Percentiles rank a stretch among this genome's conserved stretches.
Evolutionary conservation across 345 rosid genomes (phyloP).

Genomic region (Salix dunnii): DNA sequence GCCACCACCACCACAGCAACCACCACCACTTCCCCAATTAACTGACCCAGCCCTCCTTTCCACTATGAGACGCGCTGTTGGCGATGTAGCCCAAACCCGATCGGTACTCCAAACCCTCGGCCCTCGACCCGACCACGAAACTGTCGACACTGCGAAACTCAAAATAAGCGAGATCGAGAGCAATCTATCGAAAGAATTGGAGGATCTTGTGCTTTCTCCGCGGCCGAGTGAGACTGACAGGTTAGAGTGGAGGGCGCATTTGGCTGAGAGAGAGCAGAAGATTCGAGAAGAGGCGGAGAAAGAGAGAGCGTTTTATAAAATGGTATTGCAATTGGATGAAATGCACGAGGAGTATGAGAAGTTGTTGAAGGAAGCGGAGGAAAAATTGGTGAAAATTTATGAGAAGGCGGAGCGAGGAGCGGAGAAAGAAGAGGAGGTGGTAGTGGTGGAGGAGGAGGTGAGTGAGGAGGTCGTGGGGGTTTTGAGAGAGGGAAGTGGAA

Average conservation of each 20-base stretch:
- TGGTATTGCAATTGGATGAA: slow-evolving; percentile 68
- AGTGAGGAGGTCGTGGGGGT: slow-evolving; percentile 59
- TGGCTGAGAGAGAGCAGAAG: slow-evolving; percentile 57
- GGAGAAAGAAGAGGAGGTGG: slow-evolving; percentile 20
- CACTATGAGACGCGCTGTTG: slow-evolving; percentile 66
- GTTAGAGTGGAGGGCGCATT: slow-evolving; percentile 48
- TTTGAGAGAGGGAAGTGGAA: slow-evolving; percentile 51
- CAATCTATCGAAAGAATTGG: slow-evolving; percentile 56
- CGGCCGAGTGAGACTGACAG: slow-evolving; percentile 51
- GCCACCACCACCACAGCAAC: slow-evolving; percentile 25
- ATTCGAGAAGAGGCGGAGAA: slow-evolving; percentile 53
- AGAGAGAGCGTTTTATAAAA: slow-evolving; percentile 44
- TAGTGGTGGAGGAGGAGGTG: slow-evolving; percentile 27
- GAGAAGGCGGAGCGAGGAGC: slow-evolving; percentile 44
- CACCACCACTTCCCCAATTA: slow-evolving; percentile 57
- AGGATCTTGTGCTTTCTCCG: slow-evolving; percentile 62
- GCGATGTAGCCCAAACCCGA: slow-evolving; percentile 79
- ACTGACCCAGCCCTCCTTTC: slow-evolving; percentile 62
- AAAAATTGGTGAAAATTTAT: slow-evolving; percentile 61
- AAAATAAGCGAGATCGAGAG: slow-evolving; percentile 59
- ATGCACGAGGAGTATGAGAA: slow-evolving; percentile 72
- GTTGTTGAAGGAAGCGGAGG: slow-evolving; percentile 79
- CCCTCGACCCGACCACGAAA: slow-evolving; percentile 88
- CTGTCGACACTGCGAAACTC: slow-evolving; percentile 66
- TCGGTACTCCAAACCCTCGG: slow-evolving; percentile 76